These are phyloP conservation scores for Chenopodium berlandieri DNA, from an alignment of 148 eudicot species.

Conservation along the genomic window DNA sequence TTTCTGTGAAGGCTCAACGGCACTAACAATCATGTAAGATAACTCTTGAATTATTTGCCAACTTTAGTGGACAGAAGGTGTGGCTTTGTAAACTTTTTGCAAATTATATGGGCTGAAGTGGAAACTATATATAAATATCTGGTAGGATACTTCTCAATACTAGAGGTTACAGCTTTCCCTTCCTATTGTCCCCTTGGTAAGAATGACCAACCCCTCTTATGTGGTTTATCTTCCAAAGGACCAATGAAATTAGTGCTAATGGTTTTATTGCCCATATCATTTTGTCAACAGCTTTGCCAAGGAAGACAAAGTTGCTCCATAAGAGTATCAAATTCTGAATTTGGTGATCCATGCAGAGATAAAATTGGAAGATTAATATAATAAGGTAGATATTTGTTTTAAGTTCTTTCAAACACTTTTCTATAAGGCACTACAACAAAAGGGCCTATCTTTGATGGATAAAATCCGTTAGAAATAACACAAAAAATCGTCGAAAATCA, in stretches of 20 bases:
- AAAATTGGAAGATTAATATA: no score
- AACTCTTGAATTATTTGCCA: background rate
- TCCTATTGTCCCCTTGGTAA: background rate
- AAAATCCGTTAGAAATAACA: no score
- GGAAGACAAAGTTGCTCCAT: conserved; percentile 67
- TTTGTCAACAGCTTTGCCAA: conserved; percentile 57
- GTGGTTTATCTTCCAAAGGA: background rate
- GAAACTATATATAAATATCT: background rate
- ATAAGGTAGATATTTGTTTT: no score
- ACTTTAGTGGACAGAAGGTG: background rate
- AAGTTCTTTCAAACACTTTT: no score
- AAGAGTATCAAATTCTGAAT: conserved; percentile 57
- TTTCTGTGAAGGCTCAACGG: background rate
- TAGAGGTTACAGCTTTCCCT: background rate
- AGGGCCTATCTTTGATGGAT: no score
- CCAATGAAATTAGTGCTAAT: background rate
- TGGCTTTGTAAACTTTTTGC: background rate
- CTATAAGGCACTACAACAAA: no score
- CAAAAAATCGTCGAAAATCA: no score
- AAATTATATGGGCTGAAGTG: background rate
- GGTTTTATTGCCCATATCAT: background rate
- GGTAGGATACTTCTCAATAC: background rate
- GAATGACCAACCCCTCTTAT: background rate
- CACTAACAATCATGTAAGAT: background rate
- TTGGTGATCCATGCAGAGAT: conserved; percentile 83